A percentile compares a stretch with the other conserved stretches of the same genome.
phyloP scores from a whole-genome alignment of 352 stramenopile species.

The Phytophthora fragariaefolia region DNA sequence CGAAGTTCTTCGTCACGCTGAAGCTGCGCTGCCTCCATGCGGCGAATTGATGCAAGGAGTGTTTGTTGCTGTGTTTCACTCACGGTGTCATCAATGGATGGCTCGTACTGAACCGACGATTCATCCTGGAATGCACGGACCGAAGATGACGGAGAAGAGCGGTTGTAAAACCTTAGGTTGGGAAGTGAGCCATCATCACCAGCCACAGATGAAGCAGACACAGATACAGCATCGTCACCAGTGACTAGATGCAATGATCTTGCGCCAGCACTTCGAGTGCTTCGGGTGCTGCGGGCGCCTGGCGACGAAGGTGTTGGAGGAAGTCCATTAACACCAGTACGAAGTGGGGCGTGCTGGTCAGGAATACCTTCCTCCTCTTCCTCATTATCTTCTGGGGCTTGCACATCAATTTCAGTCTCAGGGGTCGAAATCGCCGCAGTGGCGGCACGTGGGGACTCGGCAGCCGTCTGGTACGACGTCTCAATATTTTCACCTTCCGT shows the following conservation, averaged over 20 bases:
- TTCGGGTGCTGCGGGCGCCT: slow-evolving; percentile 44
- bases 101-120: slow-evolving; percentile 68
- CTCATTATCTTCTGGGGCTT: slow-evolving; percentile 50
- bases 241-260: slow-evolving; percentile 44
- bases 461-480: slow-evolving; percentile 67
- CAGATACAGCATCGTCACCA: slow-evolving; percentile 46
- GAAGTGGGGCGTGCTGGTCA: slow-evolving; percentile 32
- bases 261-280: slow-evolving; percentile 33
- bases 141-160: slow-evolving; percentile 82
- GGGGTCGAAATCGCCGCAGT: slow-evolving; percentile 46
- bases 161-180: slow-evolving; percentile 68
- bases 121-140: slow-evolving; percentile 83
- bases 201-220: slow-evolving; percentile 51
- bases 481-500: slow-evolving; percentile 70
- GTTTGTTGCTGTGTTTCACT: slow-evolving; percentile 64
- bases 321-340: slow-evolving; percentile 21
- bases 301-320: slow-evolving; percentile 43
- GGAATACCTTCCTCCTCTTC: slow-evolving; percentile 49
- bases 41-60: slow-evolving; percentile 63
- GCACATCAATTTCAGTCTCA: slow-evolving; percentile 73
- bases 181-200: slow-evolving; percentile 58
- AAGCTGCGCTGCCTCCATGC: slow-evolving; percentile 72
- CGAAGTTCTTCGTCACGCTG: slow-evolving; percentile 76
- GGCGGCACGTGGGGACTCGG: slow-evolving; percentile 67
- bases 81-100: slow-evolving; percentile 71